Evolutionary conservation across 2,329 filamentous ascomycete species (phyloP).

Genomic region (Claviceps digitariae): DNA sequence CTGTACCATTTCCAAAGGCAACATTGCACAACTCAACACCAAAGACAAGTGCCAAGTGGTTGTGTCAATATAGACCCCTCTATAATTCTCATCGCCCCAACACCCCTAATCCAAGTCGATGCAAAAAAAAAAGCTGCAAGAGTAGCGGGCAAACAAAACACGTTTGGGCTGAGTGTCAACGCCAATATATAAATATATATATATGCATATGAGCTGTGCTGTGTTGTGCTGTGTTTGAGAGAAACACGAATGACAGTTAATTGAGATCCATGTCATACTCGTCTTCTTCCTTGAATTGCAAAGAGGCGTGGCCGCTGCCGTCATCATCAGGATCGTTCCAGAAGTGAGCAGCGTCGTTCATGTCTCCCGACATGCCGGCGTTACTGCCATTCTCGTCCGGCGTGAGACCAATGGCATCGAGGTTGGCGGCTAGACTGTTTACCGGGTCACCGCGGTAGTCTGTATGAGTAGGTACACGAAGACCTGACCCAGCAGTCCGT

Average conservation of each 20-base stretch:
- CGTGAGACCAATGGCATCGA: slow-evolving; percentile 24
- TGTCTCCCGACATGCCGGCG: slow-evolving; percentile 28
- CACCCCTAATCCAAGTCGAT: not conserved
- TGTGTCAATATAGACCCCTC: not conserved
- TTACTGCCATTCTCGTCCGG: slow-evolving; percentile 24
- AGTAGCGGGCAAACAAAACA: not conserved
- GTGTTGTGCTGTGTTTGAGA: slow-evolving; percentile 3
- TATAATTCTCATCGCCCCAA: not conserved
- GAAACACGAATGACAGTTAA: slow-evolving; percentile 11
- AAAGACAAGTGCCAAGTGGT: not conserved
- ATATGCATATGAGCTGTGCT: not conserved
- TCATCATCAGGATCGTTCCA: slow-evolving; percentile 61
- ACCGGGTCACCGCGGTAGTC: slow-evolving; percentile 76
- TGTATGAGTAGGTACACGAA: slow-evolving; percentile 86
- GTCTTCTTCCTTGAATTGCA: slow-evolving; percentile 88
- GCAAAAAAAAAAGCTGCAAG: not conserved
- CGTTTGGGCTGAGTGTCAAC: slow-evolving; percentile 1
- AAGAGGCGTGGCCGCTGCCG: slow-evolving; percentile 48
- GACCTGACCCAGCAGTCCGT: slow-evolving; percentile 66
- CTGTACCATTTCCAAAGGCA: not conserved
- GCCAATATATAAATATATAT: slow-evolving; percentile 9
- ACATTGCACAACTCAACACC: too few relatives aligned
- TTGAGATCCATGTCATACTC: slow-evolving; percentile 75
- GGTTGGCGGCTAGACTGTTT: slow-evolving; percentile 27
- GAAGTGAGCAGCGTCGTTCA: slow-evolving; percentile 40